These are phyloP conservation scores for Mycena vitilis DNA, from an alignment of 768 basidiomycete species.

Conservation along the genomic window DNA sequence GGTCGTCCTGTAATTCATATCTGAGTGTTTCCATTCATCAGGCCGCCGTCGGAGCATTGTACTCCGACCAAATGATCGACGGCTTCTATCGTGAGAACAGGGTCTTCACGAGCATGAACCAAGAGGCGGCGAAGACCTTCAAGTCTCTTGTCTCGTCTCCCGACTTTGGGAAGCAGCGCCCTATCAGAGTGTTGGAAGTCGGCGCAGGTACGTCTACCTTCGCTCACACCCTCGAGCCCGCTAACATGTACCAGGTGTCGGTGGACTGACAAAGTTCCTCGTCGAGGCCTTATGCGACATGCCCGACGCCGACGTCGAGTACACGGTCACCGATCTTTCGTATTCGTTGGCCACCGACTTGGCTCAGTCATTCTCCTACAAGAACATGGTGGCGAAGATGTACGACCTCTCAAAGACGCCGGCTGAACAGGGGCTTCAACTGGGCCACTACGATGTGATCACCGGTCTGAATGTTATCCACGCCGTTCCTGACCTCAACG, in stretches of 20 bases:
- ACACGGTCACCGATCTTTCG: slow-evolving; percentile 30
- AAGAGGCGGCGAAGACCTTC: slow-evolving; percentile 25
- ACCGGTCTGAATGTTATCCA: slow-evolving; percentile 27
- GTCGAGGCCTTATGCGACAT: slow-evolving; percentile 29
- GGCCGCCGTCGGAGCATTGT: slow-evolving; percentile 26
- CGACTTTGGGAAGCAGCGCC: slow-evolving; percentile 27
- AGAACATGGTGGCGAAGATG: slow-evolving; percentile 29
- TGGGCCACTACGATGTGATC: slow-evolving; percentile 30
- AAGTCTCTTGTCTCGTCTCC: slow-evolving; percentile 28
- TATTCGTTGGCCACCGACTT: slow-evolving; percentile 25
- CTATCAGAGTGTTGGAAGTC: slow-evolving; percentile 27
- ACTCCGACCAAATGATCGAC: slow-evolving; percentile 29
- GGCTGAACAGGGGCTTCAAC: slow-evolving; percentile 23
- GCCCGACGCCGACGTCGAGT: slow-evolving; percentile 27
- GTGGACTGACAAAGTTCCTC: slow-evolving; percentile 29
- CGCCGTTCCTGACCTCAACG: slow-evolving; percentile 23
- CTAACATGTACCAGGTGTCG: slow-evolving; percentile 14
- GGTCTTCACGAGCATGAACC: slow-evolving; percentile 30
- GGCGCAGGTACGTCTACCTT: slow-evolving; percentile 16
- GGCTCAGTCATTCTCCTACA: slow-evolving; percentile 28
- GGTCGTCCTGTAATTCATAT: not conserved
- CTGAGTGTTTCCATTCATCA: not conserved
- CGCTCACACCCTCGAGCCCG: not conserved
- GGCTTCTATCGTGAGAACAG: slow-evolving; percentile 26
- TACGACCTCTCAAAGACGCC: slow-evolving; percentile 31